A percentile compares a stretch with the other conserved stretches of the same genome.
Evolutionary conservation across 2,329 filamentous ascomycete genomes (phyloP).

Genomic region (Mycogone perniciosa): DNA sequence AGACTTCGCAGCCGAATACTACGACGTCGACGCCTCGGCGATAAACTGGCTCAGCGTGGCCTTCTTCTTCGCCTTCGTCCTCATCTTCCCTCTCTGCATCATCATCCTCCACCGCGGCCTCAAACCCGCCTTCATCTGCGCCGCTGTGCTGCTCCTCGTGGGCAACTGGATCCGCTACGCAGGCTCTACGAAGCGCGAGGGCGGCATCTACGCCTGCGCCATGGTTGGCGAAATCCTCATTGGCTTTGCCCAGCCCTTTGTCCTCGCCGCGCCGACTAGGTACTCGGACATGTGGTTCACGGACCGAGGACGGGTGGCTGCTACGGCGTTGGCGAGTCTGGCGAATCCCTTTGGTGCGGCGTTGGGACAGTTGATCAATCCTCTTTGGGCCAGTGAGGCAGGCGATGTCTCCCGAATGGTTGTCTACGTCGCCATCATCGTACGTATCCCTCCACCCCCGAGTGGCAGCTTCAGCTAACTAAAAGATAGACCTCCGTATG

Average conservation of each 20-base stretch:
- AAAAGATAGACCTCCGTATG: slow-evolving; percentile 36
- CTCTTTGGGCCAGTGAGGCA: slow-evolving; percentile 61
- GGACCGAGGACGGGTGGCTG: slow-evolving; percentile 71
- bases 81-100: slow-evolving; percentile 65
- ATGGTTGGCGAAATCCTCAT: slow-evolving; percentile 91
- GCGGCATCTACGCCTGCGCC: slow-evolving; percentile 65
- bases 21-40: slow-evolving; percentile 62
- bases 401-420: slow-evolving; percentile 72
- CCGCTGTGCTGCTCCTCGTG: slow-evolving; percentile 65
- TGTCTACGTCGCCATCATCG: slow-evolving; percentile 76
- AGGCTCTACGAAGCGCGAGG: slow-evolving; percentile 48
- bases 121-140: slow-evolving; percentile 66
- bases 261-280: slow-evolving; percentile 78
- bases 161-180: slow-evolving; percentile 92
- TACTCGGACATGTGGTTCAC: slow-evolving; percentile 97
- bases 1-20: slow-evolving; percentile 66
- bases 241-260: slow-evolving; percentile 86
- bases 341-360: slow-evolving; percentile 89
- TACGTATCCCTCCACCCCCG: slow-evolving; percentile 36
- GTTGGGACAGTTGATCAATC: slow-evolving; percentile 78
- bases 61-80: slow-evolving; percentile 79
- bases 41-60: slow-evolving; percentile 92
- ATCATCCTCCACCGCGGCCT: slow-evolving; percentile 75
- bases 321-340: slow-evolving; percentile 76
- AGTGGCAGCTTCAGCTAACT: background rate